Base-by-base conservation (phyloP, 441 rosid species). In the Mallotus repandus region DNA sequence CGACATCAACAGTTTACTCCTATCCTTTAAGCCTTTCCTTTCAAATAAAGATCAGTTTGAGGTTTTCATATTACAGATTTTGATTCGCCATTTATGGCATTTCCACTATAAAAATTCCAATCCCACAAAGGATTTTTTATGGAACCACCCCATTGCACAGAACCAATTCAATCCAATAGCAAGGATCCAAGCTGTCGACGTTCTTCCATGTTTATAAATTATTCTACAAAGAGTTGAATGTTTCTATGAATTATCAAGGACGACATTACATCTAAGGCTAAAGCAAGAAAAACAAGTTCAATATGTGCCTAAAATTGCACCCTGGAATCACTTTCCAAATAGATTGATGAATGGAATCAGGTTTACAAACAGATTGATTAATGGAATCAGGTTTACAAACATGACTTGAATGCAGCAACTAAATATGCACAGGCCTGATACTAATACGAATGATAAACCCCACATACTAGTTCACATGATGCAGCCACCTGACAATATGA, bases 401-500 rank as follows among this genome's bases (percentile, higher is more conserved):
- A 57, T 10, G 48, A 54, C 67, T 9, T 10, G 54, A 60, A 32
- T 49, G 21, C 56, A 52, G 43, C 70, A 67, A 53, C 32, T 60
- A 58, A 6, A 75, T 54, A 22, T 38, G 64, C 18, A 61, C 19
- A 32, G 70, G 50, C 76, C 68, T 69, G 74, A 70, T 18, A 80
- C 63, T 11, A 49, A 46, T 53, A 57, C 61, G 61, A 49, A 71
- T 55, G 45, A 25, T 32, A 60, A 41, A 55, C 9, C 66, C 19
- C 45, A 38, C 21, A 35, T 21, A n/a, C 35, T 29, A 11, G 13
- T 29, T 65, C 14, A 43, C 54, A 64, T 55, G 58, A n/a, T 14
- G 4, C 60, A 63, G 48, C 22, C 69, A 74, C 4, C 56, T 53
- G 73, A 49, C 74, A 68, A 61, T 46, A 73, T n/a, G 18, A 59